Conservation (phyloP, 2,329 filamentous ascomycete genomes). For the Emergomyces pasteurianus region DNA sequence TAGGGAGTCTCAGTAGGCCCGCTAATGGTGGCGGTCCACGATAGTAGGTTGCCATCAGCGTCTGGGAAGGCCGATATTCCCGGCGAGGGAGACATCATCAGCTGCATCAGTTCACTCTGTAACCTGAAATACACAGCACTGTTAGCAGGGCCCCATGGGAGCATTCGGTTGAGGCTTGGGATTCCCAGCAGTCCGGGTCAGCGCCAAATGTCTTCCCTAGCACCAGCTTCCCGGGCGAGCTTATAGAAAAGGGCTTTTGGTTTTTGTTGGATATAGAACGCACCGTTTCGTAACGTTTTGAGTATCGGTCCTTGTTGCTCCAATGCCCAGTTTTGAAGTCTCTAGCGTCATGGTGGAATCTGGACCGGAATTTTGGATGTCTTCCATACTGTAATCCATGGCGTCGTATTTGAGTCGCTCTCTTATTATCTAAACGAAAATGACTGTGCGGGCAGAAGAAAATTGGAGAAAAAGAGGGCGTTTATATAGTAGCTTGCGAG, state of each 20-base stretch:
- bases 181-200: background rate
- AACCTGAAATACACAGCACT: conserved; percentile 46
- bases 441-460: background rate
- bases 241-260: background rate
- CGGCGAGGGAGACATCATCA: conserved; percentile 90
- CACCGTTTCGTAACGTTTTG: conserved; percentile 72
- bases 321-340: conserved; percentile 47
- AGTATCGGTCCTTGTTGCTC: conserved; percentile 49
- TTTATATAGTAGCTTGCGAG: background rate
- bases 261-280: conserved; percentile 8
- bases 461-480: background rate
- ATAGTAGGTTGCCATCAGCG: conserved; percentile 76
- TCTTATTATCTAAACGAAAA: background rate
- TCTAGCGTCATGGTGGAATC: conserved; percentile 41
- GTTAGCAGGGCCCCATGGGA: background rate
- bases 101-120: conserved; percentile 94
- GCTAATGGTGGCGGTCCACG: conserved; percentile 87
- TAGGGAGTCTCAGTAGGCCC: conserved; percentile 90
- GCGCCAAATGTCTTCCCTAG: background rate
- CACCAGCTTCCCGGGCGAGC: background rate
- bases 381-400: conserved; percentile 47
- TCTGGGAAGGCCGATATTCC: conserved; percentile 93
- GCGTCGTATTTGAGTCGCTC: background rate
- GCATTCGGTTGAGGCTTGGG: background rate
- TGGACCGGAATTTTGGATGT: conserved; percentile 57